Evolutionary conservation across 345 rosid species (phyloP).

Genomic region (Mangifera indica): DNA sequence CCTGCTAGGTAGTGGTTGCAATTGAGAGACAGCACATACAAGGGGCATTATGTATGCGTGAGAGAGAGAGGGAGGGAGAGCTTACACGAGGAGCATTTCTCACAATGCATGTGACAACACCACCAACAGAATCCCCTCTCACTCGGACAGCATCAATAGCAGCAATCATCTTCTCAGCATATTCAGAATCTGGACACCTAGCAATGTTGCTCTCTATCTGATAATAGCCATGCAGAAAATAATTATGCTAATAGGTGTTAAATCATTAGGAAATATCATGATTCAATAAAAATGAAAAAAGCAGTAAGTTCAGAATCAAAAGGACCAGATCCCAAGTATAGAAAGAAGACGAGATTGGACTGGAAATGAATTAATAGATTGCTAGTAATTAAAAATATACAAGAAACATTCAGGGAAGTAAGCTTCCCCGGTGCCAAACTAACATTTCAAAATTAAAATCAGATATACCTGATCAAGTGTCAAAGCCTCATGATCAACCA

Average conservation of each 20-base stretch:
- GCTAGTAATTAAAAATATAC: too few species aligned
- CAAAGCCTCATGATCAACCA: constrained; percentile 60
- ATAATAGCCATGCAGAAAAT: constrained; percentile 16
- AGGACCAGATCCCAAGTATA: background rate
- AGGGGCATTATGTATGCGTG: background rate
- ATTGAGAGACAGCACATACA: background rate
- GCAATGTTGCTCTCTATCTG: constrained; percentile 94
- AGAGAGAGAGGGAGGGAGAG: constrained; percentile 13
- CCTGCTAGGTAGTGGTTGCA: background rate
- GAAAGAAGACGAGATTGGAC: too few species aligned
- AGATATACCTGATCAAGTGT: constrained; percentile 72
- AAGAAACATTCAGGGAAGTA: too few species aligned
- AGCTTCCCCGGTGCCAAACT: too few species aligned
- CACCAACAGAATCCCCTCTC: constrained; percentile 92
- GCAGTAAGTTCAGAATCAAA: too few species aligned
- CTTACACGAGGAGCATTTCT: constrained; percentile 88
- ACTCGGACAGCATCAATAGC: constrained; percentile 83
- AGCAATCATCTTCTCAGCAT: constrained; percentile 96
- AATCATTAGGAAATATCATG: background rate
- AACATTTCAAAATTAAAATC: background rate
- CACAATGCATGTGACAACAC: constrained; percentile 91
- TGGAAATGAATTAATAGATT: too few species aligned
- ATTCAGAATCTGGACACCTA: constrained; percentile 93
- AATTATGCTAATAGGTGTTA: constrained; percentile 9
- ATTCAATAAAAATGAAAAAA: too few species aligned